Conservation (phyloP, 352 stramenopile species). For the Plasmopara halstedii region DNA sequence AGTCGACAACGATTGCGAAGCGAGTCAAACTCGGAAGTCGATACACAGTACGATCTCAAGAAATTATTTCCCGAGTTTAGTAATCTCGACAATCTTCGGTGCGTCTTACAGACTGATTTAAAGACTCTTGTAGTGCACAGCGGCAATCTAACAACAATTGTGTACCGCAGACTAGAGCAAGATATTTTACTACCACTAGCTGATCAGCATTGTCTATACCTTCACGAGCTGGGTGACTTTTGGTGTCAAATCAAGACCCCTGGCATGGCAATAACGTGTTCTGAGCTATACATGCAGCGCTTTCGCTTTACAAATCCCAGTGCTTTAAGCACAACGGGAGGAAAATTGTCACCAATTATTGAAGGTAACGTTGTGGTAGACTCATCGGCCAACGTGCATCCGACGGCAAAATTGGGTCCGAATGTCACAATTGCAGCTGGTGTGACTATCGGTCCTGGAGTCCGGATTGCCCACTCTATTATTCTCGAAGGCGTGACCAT, state of each 20-base stretch:
- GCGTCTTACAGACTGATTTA: background rate
- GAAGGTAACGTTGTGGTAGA: constrained; percentile 86
- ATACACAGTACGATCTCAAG: constrained; percentile 70
- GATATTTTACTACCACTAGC: constrained; percentile 77
- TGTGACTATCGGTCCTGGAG: constrained; percentile 73
- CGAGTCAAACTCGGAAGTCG: constrained; percentile 64
- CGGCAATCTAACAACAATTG: constrained; percentile 4
- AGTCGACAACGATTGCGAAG: constrained; percentile 69
- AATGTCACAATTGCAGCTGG: constrained; percentile 83
- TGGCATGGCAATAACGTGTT: constrained; percentile 85
- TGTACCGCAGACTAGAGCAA: constrained; percentile 61
- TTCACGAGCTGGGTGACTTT: constrained; percentile 83
- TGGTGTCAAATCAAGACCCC: constrained; percentile 90
- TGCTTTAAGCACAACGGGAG: constrained; percentile 64
- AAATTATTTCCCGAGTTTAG: constrained; percentile 85
- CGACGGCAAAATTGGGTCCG: constrained; percentile 77
- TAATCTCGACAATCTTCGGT: constrained; percentile 81
- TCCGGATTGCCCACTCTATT: constrained; percentile 81
- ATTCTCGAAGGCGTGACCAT: constrained; percentile 84
- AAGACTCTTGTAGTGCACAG: background rate
- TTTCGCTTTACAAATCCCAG: constrained; percentile 87
- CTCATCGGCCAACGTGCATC: constrained; percentile 66
- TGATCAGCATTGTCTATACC: constrained; percentile 59
- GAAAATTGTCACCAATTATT: constrained; percentile 78
- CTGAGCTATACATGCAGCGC: constrained; percentile 87